Evolutionary conservation across 371 early-diverging fungal genomes (phyloP).

Genomic region (Sporodiniella umbellata): DNA sequence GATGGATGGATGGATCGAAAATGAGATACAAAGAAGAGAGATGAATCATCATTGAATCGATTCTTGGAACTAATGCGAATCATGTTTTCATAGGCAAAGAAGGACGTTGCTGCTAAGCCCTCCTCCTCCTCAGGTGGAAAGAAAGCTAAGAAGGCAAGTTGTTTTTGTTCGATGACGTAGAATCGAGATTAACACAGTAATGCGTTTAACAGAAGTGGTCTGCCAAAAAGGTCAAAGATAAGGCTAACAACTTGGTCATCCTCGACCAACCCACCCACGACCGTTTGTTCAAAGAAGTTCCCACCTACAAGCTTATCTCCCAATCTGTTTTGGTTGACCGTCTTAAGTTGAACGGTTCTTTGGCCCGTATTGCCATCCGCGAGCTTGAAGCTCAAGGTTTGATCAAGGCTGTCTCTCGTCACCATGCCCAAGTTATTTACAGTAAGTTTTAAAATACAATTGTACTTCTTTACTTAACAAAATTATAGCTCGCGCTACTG

Average conservation of each 20-base stretch:
- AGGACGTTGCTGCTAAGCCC: constrained; percentile 70
- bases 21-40: background rate
- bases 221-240: constrained; percentile 94
- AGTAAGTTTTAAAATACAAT: constrained; percentile 38
- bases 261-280: constrained; percentile 90
- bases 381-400: constrained; percentile 90
- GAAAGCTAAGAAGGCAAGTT: constrained; percentile 72
- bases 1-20: constrained; percentile 7
- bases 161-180: background rate
- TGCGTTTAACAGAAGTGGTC: constrained; percentile 79
- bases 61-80: background rate
- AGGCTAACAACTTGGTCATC: constrained; percentile 94
- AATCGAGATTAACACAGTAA: background rate
- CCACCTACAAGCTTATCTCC: constrained; percentile 98
- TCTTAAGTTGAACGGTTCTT: constrained; percentile 95
- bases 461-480: background rate
- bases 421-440: constrained; percentile 95
- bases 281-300: constrained; percentile 97
- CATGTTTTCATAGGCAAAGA: constrained; percentile 48
- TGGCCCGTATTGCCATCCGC: constrained; percentile 92
- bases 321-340: constrained; percentile 97
- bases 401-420: constrained; percentile 87
- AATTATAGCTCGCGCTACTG: constrained; percentile 64
- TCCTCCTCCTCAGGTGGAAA: constrained; percentile 79
- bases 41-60: background rate